A percentile compares a stretch with the other conserved stretches of the same genome.
phyloP scores from a whole-genome alignment of 768 basidiomycete species.

The Phanerodontia chrysosporium region DNA sequence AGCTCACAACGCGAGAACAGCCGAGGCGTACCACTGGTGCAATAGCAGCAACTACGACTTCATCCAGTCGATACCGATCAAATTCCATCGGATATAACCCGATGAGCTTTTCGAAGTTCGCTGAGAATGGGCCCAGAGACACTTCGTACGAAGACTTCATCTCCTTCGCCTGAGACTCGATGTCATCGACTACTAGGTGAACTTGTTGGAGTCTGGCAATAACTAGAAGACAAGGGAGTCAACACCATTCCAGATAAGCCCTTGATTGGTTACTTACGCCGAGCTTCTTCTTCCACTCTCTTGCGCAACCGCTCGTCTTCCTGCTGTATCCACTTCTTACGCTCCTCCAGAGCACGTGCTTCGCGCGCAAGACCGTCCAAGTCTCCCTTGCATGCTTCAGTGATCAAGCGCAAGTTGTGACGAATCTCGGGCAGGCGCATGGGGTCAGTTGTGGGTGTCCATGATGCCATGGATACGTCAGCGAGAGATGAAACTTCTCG shows the following conservation, averaged over 20 bases:
- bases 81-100: constrained; percentile 71
- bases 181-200: constrained; percentile 68
- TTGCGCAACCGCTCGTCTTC: constrained; percentile 72
- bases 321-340: constrained; percentile 62
- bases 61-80: constrained; percentile 75
- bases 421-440: constrained; percentile 94
- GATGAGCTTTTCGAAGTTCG: constrained; percentile 68
- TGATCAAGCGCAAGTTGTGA: constrained; percentile 88
- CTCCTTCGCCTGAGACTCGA: constrained; percentile 62
- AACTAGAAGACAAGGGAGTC: constrained; percentile 39
- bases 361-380: constrained; percentile 88
- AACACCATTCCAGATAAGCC: not conserved
- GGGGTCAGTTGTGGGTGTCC: constrained; percentile 85
- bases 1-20: not conserved
- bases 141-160: constrained; percentile 63
- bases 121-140: constrained; percentile 69
- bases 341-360: constrained; percentile 77
- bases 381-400: constrained; percentile 76
- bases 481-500: constrained; percentile 84
- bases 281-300: constrained; percentile 72
- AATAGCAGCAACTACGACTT: constrained; percentile 90
- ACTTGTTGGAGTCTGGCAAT: constrained; percentile 76
- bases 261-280: constrained; percentile 44
- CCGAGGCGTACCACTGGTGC: constrained; percentile 69
- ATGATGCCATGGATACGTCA: constrained; percentile 67